These are phyloP conservation scores for Dictyostelium capitatum DNA, from an alignment of 78 protist genomes.

Conservation along the genomic window DNA sequence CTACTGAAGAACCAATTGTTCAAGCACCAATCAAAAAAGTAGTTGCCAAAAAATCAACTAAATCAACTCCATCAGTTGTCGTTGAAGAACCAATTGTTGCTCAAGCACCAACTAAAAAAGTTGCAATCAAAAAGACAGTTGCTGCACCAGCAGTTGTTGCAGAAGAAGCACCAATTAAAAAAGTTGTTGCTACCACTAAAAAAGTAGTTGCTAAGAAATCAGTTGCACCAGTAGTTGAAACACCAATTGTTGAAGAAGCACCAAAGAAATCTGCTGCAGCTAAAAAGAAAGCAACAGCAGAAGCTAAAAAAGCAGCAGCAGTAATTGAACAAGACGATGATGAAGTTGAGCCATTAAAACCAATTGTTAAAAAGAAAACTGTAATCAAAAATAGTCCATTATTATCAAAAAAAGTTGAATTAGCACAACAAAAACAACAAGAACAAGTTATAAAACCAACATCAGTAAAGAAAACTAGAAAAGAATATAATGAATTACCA, in stretches of 20 bases:
- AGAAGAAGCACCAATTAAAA: neutral
- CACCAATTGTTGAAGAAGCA: slow-evolving; percentile 8
- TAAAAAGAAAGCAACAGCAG: slow-evolving; percentile 14
- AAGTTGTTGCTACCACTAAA: neutral
- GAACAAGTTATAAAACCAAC: neutral
- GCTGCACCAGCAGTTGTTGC: neutral
- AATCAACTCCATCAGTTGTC: neutral
- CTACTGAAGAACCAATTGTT: neutral
- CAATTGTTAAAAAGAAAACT: slow-evolving; percentile 27
- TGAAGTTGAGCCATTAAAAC: neutral
- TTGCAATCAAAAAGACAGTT: neutral
- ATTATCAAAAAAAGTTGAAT: neutral
- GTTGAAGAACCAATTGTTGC: neutral
- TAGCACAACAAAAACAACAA: neutral
- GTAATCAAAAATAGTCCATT: neutral
- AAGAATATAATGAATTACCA: slow-evolving; percentile 48
- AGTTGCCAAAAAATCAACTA: neutral
- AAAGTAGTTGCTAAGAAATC: neutral
- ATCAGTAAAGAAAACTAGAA: slow-evolving; percentile 7
- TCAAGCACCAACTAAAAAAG: neutral
- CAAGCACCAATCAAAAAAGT: neutral
- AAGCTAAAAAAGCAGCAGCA: neutral
- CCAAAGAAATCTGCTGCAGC: slow-evolving; percentile 22
- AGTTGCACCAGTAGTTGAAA: neutral
- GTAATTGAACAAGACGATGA: neutral